Conservation (phyloP, 1,139 yeast genomes). For the Suhomyces wounanorum region DNA sequence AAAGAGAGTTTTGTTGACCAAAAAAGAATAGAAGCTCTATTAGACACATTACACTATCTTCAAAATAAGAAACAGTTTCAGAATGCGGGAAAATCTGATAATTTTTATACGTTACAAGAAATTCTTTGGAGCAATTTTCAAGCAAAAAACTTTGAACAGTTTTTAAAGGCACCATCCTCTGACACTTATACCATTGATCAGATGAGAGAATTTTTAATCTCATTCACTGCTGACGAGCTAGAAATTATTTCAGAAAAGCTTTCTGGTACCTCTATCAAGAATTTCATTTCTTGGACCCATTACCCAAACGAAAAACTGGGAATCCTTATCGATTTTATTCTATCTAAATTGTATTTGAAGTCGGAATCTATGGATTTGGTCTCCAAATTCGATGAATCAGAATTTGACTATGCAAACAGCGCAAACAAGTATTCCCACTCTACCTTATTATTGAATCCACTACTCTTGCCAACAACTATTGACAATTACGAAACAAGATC, state of each 20-base stretch:
- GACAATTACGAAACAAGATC: not conserved
- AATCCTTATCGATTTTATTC: not conserved
- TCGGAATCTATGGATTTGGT: not conserved
- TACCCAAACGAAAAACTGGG: not conserved
- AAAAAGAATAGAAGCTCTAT: slow-evolving; percentile 1
- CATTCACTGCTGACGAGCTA: slow-evolving; percentile 1
- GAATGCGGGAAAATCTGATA: not conserved
- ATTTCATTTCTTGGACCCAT: not conserved
- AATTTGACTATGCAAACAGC: not conserved
- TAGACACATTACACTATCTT: not conserved
- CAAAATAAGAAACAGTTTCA: not conserved
- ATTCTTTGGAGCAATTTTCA: slow-evolving; percentile 2
- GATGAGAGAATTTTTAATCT: slow-evolving; percentile 1
- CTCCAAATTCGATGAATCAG: not conserved
- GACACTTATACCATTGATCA: slow-evolving; percentile 1
- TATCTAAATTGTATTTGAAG: not conserved
- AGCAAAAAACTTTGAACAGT: slow-evolving; percentile 1
- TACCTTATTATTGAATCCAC: not conserved
- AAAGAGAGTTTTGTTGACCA: slow-evolving; percentile 1
- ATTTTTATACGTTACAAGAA: slow-evolving; percentile 6
- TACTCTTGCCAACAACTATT: not conserved
- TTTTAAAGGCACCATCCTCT: slow-evolving; percentile 4
- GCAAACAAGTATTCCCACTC: not conserved
- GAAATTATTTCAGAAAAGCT: not conserved
- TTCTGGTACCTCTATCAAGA: not conserved